Evolutionary conservation across 345 rosid species (phyloP), one percentile per base, ranked within the genome.

Genomic region (Bruguiera sexangula): DNA sequence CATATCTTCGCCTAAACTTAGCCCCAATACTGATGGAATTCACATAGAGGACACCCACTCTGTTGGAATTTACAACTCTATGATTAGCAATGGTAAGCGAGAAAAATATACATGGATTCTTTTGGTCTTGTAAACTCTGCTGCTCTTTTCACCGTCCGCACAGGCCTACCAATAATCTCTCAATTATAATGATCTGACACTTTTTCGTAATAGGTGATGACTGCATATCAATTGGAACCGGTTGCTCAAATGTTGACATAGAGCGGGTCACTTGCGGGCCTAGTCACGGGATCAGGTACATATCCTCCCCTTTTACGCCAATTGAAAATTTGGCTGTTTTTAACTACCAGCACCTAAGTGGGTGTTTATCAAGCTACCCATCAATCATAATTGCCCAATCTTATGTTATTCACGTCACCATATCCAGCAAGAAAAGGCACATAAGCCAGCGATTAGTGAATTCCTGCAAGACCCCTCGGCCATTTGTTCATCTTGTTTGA

Each of bases 21-120:
- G 97, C 81, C 99, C 97, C 2, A 95, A 95, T 70, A 95, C 99
- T 0, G 99, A 95, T 34, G 99, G 97, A 26, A 91, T 95, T 70
- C 99, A 95, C 80, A 58, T 95, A 0, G 97, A 70, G 65, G 85
- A 91, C 86, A 88, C 97, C 0, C 88, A 84, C 69, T 68, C 85
- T 3, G 96, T 95, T 11, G 92, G 83, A 22, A 95, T 95, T n/a
- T 82, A 92, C 85, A 74, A 89, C 65, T 80, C 93, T 56, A 60
- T 79, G 85, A 86, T 95, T 30, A 81, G 87, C 83, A 95, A 95
- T 26, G 99, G 99, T 93, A 86, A n/a, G 30, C 0, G 9, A 34
- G 10, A 7, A 13, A 43, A 3, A 13, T 15, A 43, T 3, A 43
- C 2, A 3, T 43, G 3, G 3, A 11, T 13, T 9, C 24, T 13